Percentiles rank a stretch among this genome's conserved stretches.
Evolutionary conservation across 2,329 filamentous ascomycete species (phyloP).

Genomic region (Cucurbitaria berberidis): DNA sequence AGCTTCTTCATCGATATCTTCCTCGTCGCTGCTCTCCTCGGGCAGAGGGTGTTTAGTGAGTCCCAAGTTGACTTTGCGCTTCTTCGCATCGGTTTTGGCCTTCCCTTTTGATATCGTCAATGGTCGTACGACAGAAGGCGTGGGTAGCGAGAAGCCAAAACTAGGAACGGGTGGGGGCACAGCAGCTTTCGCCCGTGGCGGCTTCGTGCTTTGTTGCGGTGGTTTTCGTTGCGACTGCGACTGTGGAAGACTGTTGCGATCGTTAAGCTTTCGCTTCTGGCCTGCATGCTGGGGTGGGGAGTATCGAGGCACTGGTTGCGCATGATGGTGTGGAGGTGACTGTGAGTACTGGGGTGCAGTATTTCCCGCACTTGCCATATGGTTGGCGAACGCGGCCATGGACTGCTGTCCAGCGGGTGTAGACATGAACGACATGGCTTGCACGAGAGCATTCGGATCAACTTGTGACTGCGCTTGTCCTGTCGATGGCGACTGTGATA

Average conservation of each 20-base stretch:
- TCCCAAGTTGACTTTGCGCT: conserved; percentile 73
- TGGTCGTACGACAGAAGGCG: conserved; percentile 12
- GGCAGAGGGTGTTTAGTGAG: conserved; percentile 67
- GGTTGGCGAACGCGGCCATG: conserved; percentile 34
- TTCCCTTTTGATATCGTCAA: conserved; percentile 3
- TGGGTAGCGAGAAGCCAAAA: conserved; percentile 45
- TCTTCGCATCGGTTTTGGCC: conserved; percentile 62
- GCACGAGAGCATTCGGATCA: conserved; percentile 32
- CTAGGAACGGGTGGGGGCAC: conserved; percentile 43
- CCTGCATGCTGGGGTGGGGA: conserved; percentile 27
- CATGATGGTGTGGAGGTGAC: conserved; percentile 5
- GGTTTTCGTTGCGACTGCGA: conserved; percentile 15
- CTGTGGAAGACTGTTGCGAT: conserved; percentile 19
- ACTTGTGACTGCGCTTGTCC: conserved; percentile 18
- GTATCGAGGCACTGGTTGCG: conserved; percentile 16
- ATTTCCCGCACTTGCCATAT: conserved; percentile 20
- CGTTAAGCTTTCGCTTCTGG: conserved; percentile 39
- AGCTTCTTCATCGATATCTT: conserved; percentile 74
- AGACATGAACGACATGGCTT: conserved; percentile 39
- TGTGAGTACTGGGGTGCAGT: conserved; percentile 2
- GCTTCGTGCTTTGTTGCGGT: conserved; percentile 31
- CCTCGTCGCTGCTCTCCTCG: conserved; percentile 61
- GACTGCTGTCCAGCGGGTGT: conserved; percentile 38
- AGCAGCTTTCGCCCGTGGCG: conserved; percentile 41
- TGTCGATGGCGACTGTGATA: conserved; percentile 10